phyloP scores from a whole-genome alignment of 805 yeast genomes.

The Yamadazyma paraphyllophila region DNA sequence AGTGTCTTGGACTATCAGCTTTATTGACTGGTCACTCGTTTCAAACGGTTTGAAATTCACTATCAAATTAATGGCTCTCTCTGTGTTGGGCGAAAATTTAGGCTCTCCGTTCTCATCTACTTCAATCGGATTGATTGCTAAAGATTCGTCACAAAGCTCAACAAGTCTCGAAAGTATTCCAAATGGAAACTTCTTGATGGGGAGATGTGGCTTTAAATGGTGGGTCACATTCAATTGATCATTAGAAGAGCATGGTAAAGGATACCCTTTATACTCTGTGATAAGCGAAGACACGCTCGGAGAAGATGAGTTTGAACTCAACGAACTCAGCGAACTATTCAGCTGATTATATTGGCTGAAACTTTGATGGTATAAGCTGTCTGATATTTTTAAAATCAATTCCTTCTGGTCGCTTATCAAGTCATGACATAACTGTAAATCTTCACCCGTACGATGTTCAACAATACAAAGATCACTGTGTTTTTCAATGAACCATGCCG shows the following conservation, averaged over 20 bases:
- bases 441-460: constrained; percentile 80
- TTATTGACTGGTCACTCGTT: constrained; percentile 64
- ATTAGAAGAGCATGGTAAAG: constrained; percentile 34
- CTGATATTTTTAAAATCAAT: constrained; percentile 44
- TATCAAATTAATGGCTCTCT: constrained; percentile 50
- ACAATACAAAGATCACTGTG: constrained; percentile 86
- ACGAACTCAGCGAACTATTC: constrained; percentile 12
- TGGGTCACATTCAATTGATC: constrained; percentile 4
- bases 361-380: constrained; percentile 30
- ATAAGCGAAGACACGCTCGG: constrained; percentile 18
- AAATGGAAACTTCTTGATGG: constrained; percentile 54
- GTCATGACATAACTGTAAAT: constrained; percentile 74
- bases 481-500: constrained; percentile 93
- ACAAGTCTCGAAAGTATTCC: constrained; percentile 55
- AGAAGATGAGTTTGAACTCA: constrained; percentile 20
- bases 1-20: constrained; percentile 64
- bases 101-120: constrained; percentile 27
- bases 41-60: constrained; percentile 46
- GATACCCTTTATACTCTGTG: constrained; percentile 57
- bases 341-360: constrained; percentile 12
- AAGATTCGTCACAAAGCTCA: constrained; percentile 73
- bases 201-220: constrained; percentile 6
- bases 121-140: constrained; percentile 59
- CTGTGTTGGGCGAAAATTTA: constrained; percentile 58
- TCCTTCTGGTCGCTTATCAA: constrained; percentile 66